Evolutionary conservation across 2,329 filamentous ascomycete species (phyloP), one percentile per base, ranked within the genome.

Genomic region (Fusarium palustre): DNA sequence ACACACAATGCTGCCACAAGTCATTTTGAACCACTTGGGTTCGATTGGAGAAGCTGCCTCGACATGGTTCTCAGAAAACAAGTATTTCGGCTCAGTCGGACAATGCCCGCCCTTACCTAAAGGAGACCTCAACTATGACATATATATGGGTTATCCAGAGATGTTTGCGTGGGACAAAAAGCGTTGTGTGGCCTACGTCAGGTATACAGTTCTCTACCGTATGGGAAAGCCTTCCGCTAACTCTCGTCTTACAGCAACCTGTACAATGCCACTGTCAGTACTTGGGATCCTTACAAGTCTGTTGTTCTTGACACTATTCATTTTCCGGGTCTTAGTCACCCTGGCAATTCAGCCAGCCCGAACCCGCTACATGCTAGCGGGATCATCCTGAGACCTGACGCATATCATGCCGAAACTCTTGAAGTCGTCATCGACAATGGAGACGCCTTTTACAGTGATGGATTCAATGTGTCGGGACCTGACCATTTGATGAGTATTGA

Each of bases 141-240:
- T 49, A 2, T 49, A 49, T 13, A 49, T 49, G 46, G 46, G 46
- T 13, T 49, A 49, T 12, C 46, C 46, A 7, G 46, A 49, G 31
- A 49, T 49, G 46, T 49, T 49, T 6, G 46, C 31, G 4, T 49
- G 46, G 46, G 46, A 49, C 20, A 49, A 49, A 20, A 49, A 49
- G 7, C 46, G 46, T 7, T 49, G 46, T 2, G 46, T 49, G 13
- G 46, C 46, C 12, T 49, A 49, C 4, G 46, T 49, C 8, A 49
- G 46, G 46, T 49, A 24, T n/a, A 16, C 34, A 5, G 5, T 4
- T 2, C 8, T 9, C 24, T 2, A 5, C 2, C 2, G 1, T 15
- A 10, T 16, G 8, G 6, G 20, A 20, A 11, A 1, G 7, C 4
- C 18, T 18, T 11, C 4, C 9, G 24, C 31, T 36, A 25, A 49